Evolutionary conservation across 352 stramenopile species (phyloP).

Genomic region (Globisporangium recalcitrans): DNA sequence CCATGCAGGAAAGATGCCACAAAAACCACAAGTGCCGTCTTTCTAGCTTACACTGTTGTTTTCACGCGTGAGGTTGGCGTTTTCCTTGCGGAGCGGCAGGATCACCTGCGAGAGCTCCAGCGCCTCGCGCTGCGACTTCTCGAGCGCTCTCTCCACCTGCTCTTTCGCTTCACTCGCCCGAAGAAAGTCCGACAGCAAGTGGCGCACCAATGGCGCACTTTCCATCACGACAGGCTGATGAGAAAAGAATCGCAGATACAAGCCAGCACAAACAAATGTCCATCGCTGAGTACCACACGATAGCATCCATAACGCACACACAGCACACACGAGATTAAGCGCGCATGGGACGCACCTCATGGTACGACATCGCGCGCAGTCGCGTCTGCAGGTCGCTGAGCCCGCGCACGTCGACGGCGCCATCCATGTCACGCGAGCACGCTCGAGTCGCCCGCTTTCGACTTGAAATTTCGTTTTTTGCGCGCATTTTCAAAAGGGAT

Average conservation of each 20-base stretch:
- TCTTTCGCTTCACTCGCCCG: slow-evolving; percentile 25
- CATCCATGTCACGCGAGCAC: slow-evolving; percentile 16
- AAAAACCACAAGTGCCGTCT: too few species aligned
- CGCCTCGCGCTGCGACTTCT: slow-evolving; percentile 50
- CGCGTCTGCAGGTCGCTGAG: slow-evolving; percentile 51
- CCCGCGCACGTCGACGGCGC: slow-evolving; percentile 38
- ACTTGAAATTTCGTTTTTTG: too few species aligned
- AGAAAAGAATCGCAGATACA: not conserved
- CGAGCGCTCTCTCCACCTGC: slow-evolving; percentile 35
- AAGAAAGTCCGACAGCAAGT: slow-evolving; percentile 54
- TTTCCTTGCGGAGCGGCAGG: slow-evolving; percentile 71
- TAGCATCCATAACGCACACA: slow-evolving; percentile 2
- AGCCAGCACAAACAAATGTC: not conserved
- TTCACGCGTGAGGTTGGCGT: slow-evolving; percentile 59
- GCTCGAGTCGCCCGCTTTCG: too few species aligned
- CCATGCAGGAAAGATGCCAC: not conserved
- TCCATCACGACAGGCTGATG: slow-evolving; percentile 44
- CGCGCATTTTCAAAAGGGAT: too few species aligned
- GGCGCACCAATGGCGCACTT: slow-evolving; percentile 49
- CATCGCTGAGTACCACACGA: not conserved
- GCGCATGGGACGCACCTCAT: slow-evolving; percentile 24
- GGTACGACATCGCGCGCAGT: slow-evolving; percentile 55
- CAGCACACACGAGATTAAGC: not conserved
- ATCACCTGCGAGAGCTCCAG: slow-evolving; percentile 67
- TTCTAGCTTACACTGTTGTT: slow-evolving; percentile 61